A percentile compares a stretch with the other conserved stretches of the same genome.
Conservation (phyloP, 2,329 filamentous ascomycete species). For the Xylariaceae sp. region DNA sequence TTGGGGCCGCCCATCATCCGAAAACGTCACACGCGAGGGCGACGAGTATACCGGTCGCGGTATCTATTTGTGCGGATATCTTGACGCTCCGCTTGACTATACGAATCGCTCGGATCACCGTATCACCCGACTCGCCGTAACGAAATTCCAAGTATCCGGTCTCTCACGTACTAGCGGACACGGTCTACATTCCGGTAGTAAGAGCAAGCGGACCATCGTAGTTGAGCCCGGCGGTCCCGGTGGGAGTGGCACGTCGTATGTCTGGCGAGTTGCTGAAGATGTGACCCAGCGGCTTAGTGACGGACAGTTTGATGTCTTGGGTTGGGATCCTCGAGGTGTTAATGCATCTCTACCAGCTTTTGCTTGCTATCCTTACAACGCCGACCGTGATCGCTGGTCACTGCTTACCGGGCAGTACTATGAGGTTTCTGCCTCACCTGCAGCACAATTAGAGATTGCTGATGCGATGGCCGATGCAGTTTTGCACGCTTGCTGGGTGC, state of each 20-base stretch:
- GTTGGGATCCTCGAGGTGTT: constrained; percentile 55
- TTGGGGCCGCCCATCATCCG: constrained; percentile 37
- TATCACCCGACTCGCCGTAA: not conserved
- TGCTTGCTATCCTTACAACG: constrained; percentile 46
- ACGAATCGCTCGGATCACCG: not conserved
- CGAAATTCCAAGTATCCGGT: constrained; percentile 43
- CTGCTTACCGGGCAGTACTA: constrained; percentile 39
- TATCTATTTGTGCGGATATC: constrained; percentile 1
- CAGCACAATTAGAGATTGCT: constrained; percentile 39
- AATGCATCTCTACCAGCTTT: constrained; percentile 45
- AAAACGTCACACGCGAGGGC: not conserved
- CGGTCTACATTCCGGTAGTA: constrained; percentile 29
- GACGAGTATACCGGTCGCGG: not conserved
- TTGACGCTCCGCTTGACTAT: constrained; percentile 1
- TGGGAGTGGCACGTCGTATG: constrained; percentile 44
- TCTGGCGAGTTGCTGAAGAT: constrained; percentile 37
- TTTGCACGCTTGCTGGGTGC: constrained; percentile 42
- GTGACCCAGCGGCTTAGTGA: constrained; percentile 42
- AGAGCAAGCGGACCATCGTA: constrained; percentile 47
- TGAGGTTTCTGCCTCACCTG: constrained; percentile 34
- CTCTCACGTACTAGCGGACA: constrained; percentile 25
- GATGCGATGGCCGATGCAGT: constrained; percentile 47
- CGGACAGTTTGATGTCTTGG: constrained; percentile 45
- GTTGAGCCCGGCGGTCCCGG: constrained; percentile 52
- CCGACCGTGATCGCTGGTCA: constrained; percentile 46